Evolutionary conservation across 2,329 filamentous ascomycete genomes (phyloP).

Genomic region (Hypoxylon sp.): DNA sequence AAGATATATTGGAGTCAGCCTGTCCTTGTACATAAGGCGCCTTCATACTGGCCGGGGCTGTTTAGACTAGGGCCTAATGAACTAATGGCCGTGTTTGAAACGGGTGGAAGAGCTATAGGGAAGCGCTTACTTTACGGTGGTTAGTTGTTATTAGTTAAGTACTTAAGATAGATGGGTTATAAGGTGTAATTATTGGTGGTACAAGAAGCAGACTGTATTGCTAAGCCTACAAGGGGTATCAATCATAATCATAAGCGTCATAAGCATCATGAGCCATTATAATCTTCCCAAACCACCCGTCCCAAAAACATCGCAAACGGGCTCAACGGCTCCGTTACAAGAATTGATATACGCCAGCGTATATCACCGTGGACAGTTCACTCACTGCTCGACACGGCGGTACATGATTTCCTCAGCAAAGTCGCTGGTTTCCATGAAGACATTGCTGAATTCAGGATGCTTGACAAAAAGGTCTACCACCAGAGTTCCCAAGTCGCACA

Average conservation of each 20-base stretch:
- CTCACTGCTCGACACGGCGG: neutral
- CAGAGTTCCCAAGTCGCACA: neutral
- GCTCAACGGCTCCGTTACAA: too few species aligned
- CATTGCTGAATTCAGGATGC: neutral
- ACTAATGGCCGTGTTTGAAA: constrained; percentile 54
- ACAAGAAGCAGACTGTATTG: neutral
- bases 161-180: constrained; percentile 5
- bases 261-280: too few species aligned
- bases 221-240: neutral
- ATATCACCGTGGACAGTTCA: neutral
- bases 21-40: constrained; percentile 51
- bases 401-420: neutral
- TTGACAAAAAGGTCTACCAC: neutral
- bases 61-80: constrained; percentile 50
- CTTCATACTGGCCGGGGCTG: constrained; percentile 59
- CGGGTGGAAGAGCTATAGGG: constrained; percentile 51
- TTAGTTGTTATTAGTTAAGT: neutral
- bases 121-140: constrained; percentile 44
- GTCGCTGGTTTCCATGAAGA: neutral
- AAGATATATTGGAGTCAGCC: constrained; percentile 56
- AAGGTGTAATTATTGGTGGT: neutral
- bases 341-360: neutral
- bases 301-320: neutral
- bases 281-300: too few species aligned
- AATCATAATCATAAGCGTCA: neutral